Conservation (phyloP, 225 moss, liverwort and hornwort genomes). For the Sphagnum tenellum region DNA sequence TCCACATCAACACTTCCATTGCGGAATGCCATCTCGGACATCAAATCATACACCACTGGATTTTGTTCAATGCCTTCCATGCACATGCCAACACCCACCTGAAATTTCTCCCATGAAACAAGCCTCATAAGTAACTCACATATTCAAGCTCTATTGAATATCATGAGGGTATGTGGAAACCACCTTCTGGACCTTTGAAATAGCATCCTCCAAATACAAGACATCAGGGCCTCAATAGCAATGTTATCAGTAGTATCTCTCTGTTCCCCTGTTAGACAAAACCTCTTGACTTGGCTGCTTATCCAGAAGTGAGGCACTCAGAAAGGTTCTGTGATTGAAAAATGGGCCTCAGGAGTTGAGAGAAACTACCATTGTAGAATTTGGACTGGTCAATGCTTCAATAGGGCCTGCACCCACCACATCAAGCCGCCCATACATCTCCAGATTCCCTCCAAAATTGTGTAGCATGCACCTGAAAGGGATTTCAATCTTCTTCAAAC, state of each 20-base stretch:
- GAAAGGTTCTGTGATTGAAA: too few species aligned
- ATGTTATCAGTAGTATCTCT: background rate
- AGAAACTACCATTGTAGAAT: conserved; percentile 66
- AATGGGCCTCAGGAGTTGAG: background rate
- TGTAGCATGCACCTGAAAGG: conserved; percentile 85
- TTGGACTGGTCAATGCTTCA: conserved; percentile 55
- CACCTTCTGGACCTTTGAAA: too few species aligned
- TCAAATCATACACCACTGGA: conserved; percentile 89
- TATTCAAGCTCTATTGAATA: too few species aligned
- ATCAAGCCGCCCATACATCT: conserved; percentile 87
- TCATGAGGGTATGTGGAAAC: too few species aligned
- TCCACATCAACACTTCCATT: conserved; percentile 36
- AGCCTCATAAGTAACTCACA: too few species aligned
- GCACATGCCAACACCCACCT: conserved; percentile 94
- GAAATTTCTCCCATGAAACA: background rate
- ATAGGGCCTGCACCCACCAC: conserved; percentile 64
- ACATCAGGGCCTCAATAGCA: background rate
- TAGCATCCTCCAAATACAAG: background rate
- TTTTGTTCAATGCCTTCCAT: conserved; percentile 99
- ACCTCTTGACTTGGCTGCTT: too few species aligned
- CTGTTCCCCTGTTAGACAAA: too few species aligned
- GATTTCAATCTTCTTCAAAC: too few species aligned
- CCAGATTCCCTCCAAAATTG: conserved; percentile 84
- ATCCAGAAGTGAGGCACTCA: too few species aligned
- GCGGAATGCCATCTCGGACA: conserved; percentile 91